A percentile compares a stretch with the other conserved stretches of the same genome.
Conservation (phyloP, 306 rosid genomes). For the Vachellia collinsii region DNA sequence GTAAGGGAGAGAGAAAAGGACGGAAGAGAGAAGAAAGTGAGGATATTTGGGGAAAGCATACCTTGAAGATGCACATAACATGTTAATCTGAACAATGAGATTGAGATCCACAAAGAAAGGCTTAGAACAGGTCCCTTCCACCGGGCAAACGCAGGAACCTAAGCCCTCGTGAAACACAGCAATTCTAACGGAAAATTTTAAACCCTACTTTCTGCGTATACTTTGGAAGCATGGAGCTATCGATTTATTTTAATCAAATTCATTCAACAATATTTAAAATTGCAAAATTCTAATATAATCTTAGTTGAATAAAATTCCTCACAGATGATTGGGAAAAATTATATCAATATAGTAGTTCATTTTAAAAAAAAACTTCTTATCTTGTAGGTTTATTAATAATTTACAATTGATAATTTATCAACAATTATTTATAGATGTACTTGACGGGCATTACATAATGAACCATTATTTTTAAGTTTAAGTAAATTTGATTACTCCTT, state of each 20-base stretch:
- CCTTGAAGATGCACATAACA: not conserved
- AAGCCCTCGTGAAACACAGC: not conserved
- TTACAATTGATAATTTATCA: too few species aligned
- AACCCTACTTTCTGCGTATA: not conserved
- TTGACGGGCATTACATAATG: too few species aligned
- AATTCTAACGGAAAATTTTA: not conserved
- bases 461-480: too few species aligned
- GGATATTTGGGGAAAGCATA: not conserved
- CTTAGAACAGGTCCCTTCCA: not conserved
- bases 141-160: not conserved
- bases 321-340: too few species aligned
- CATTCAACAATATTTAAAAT: not conserved
- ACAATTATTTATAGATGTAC: too few species aligned
- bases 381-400: too few species aligned
- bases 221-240: not conserved
- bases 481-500: too few species aligned
- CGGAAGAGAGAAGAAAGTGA: not conserved
- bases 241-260: not conserved
- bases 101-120: not conserved
- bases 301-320: too few species aligned
- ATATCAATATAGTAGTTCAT: too few species aligned
- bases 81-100: not conserved
- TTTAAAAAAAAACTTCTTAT: too few species aligned
- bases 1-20: not conserved
- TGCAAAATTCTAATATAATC: too few species aligned